phyloP scores from a whole-genome alignment of 1,284 basidiomycete genomes.

The Cutaneotrichosporon sp. region DNA sequence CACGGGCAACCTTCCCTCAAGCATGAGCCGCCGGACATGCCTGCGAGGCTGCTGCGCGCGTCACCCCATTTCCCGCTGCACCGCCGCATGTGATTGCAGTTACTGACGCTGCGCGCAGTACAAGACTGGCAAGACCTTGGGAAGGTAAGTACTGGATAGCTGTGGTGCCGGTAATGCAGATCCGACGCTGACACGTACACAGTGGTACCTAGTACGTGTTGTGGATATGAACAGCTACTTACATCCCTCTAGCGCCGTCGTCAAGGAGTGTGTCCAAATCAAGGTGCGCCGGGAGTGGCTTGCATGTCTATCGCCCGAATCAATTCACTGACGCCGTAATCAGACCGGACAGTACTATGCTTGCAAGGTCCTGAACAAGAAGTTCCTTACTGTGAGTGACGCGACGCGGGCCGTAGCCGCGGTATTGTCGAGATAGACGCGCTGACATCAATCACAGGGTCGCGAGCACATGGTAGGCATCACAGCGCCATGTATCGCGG shows the following conservation, averaged over 20 bases:
- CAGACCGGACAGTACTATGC: conserved; percentile 53
- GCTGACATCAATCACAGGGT: conserved; percentile 52
- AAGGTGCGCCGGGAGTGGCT: conserved; percentile 58
- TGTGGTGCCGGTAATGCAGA: conserved; percentile 54
- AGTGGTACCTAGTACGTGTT: conserved; percentile 45
- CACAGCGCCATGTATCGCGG: neutral
- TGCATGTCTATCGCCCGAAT: neutral
- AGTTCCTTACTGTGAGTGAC: conserved; percentile 68
- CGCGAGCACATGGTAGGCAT: conserved; percentile 73
- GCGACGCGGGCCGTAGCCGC: neutral
- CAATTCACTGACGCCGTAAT: conserved; percentile 6
- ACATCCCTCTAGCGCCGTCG: conserved; percentile 49
- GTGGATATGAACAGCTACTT: neutral
- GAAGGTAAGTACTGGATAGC: conserved; percentile 91
- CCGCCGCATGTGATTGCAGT: too few species aligned
- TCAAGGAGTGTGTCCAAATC: conserved; percentile 88
- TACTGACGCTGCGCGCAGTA: conserved; percentile 55
- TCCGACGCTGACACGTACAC: conserved; percentile 10
- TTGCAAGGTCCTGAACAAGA: conserved; percentile 69
- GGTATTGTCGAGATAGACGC: neutral
- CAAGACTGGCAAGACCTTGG: conserved; percentile 84
- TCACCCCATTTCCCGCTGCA: too few species aligned
- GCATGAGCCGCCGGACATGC: too few species aligned
- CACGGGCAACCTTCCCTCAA: too few species aligned
- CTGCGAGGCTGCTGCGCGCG: too few species aligned